Evolutionary conservation across 2,329 filamentous ascomycete genomes (phyloP).

Genomic region (Biscogniauxia sp.): DNA sequence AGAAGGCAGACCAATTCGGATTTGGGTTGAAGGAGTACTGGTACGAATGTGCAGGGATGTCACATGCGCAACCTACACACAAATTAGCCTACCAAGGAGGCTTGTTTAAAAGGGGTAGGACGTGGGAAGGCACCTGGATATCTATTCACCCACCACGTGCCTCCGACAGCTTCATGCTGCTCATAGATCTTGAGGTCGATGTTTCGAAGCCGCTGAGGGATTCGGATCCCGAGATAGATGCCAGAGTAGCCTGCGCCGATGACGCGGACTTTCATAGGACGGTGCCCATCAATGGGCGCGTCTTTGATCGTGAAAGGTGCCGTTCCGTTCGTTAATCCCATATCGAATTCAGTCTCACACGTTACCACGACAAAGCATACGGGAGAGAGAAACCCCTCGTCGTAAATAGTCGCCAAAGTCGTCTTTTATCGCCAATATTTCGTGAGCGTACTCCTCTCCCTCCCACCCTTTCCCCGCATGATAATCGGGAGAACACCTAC

Average conservation of each 20-base stretch:
- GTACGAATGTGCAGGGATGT: conserved; percentile 49
- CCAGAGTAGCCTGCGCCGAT: conserved; percentile 37
- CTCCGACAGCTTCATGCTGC: conserved; percentile 34
- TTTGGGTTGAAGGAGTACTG: conserved; percentile 56
- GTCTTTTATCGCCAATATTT: background rate
- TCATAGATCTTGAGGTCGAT: conserved; percentile 35
- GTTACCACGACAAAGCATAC: background rate
- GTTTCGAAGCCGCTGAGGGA: conserved; percentile 35
- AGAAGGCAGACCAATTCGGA: conserved; percentile 51
- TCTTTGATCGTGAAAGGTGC: conserved; percentile 24
- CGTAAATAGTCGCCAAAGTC: background rate
- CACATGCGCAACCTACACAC: conserved; percentile 30
- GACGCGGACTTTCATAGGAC: conserved; percentile 35
- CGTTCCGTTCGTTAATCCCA: background rate
- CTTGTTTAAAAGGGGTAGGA: background rate
- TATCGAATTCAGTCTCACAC: background rate
- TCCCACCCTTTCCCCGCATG: background rate
- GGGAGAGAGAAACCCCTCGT: too few relatives aligned
- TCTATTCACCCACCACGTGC: conserved; percentile 39
- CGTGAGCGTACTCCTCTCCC: background rate
- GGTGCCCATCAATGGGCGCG: conserved; percentile 29
- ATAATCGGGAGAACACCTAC: background rate
- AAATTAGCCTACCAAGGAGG: conserved; percentile 6
- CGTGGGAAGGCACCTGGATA: conserved; percentile 31
- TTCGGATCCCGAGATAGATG: conserved; percentile 34